phyloP scores from a whole-genome alignment of 306 rosid species.

The Quercus alba region DNA sequence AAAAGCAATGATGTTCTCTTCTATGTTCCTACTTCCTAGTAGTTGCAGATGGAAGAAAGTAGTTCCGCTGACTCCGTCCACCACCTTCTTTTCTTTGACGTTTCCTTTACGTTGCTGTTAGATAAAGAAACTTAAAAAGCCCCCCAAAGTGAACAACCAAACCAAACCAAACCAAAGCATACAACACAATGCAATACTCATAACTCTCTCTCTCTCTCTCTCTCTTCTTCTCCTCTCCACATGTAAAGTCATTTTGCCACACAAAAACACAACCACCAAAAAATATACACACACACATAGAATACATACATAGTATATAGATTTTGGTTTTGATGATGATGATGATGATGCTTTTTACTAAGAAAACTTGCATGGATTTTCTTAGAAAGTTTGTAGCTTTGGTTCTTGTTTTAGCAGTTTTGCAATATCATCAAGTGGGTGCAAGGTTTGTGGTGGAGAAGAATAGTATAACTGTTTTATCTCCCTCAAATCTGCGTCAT shows the following conservation, averaged over 20 bases:
- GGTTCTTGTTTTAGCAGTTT: not conserved
- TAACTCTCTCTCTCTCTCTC: slow-evolving; percentile 9
- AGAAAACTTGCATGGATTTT: slow-evolving; percentile 31
- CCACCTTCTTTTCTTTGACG: slow-evolving; percentile 30
- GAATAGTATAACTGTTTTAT: slow-evolving; percentile 56
- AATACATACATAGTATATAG: too few relatives aligned
- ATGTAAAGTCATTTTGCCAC: not conserved
- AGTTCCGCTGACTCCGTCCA: slow-evolving; percentile 51
- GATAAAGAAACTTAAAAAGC: slow-evolving; percentile 41
- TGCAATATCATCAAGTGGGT: slow-evolving; percentile 18
- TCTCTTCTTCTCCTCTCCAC: slow-evolving; percentile 19
- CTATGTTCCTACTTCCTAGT: not conserved
- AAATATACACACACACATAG: too few relatives aligned
- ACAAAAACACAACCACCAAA: too few relatives aligned
- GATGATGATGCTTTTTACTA: not conserved
- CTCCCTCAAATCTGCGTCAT: slow-evolving; percentile 42
- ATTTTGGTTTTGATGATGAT: not conserved
- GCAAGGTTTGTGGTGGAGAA: slow-evolving; percentile 84
- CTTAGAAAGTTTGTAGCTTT: slow-evolving; percentile 15
- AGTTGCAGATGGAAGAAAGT: not conserved
- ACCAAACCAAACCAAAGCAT: not conserved
- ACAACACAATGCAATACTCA: slow-evolving; percentile 9
- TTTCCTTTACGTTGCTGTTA: slow-evolving; percentile 53
- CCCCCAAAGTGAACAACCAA: not conserved
- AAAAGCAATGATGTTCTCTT: not conserved